Evolutionary conservation across 1,284 basidiomycete genomes (phyloP), one percentile per base, ranked within the genome.

Genomic region (Phlebopus sp.): DNA sequence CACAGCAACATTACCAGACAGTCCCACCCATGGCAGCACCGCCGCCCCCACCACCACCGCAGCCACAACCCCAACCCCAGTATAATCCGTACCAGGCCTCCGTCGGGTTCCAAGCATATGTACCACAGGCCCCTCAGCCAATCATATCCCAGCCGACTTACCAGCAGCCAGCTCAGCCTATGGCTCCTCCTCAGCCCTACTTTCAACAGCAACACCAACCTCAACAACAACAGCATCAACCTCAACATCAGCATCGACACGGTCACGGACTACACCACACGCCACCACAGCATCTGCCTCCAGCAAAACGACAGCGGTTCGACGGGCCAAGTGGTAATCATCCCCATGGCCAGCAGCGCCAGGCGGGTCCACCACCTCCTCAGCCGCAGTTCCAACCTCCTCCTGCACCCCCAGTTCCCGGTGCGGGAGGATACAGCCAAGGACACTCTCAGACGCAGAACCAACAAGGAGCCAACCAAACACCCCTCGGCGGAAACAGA

Each of bases 241-340:
- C 71, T 48, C 75, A 69, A 35, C 72, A 71, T 48, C 75, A 71
- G 50, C 70, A 72, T 25, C 72, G 69, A 46, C 75, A 76, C 48
- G 72, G 66, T 41, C 78, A 75, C 17, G 74, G 73, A 53, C 57
- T 77, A 9, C 84, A 82, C 55, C 84, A 86, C 52, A 69, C 77
- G 2, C 78, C 83, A 4, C 79, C 81, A 25, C 83, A 86, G 54
- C 82, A 87, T 56, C 72, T 84, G 7, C 86, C 86, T 13, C 87
- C 88, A 2, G 86, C 86, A 2, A 94, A 95, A 67, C 76, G 91
- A 44, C 90, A 84, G 53, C 79, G 90, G 15, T 92, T 92, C 59
- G 91, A 93, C 61, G 84, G 82, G 5, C 84, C 87, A 0, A 79
- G 69, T 51, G 70, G 72, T 48, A 74, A 70, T 55, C 73, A 73